phyloP scores from a whole-genome alignment of 345 rosid genomes.

The Triadica sebifera region DNA sequence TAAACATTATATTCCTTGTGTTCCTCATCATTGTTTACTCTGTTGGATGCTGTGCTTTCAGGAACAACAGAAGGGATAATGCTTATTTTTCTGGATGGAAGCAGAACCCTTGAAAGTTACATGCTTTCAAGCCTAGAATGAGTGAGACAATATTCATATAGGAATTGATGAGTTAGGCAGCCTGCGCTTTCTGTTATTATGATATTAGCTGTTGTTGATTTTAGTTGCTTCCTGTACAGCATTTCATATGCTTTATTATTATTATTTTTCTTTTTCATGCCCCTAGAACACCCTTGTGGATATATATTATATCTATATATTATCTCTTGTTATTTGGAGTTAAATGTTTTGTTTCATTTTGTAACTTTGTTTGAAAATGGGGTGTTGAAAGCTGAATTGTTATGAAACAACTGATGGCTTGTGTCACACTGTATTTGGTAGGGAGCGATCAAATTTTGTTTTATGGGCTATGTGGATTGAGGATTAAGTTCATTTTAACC shows the following conservation, averaged over 20 bases:
- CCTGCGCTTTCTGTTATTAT: background rate
- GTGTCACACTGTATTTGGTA: too few relatives aligned
- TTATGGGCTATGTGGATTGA: too few relatives aligned
- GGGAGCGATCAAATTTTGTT: too few relatives aligned
- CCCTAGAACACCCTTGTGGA: background rate
- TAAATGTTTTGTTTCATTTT: too few relatives aligned
- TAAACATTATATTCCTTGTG: constrained; percentile 67
- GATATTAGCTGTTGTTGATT: background rate
- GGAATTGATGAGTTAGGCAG: background rate
- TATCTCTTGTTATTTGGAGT: background rate
- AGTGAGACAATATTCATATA: background rate
- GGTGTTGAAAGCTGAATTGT: too few relatives aligned
- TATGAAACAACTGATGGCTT: too few relatives aligned
- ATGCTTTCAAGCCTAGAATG: background rate
- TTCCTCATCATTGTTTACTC: constrained; percentile 67
- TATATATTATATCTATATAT: background rate
- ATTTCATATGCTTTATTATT: background rate
- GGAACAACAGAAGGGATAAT: constrained; percentile 66
- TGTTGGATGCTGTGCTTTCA: constrained; percentile 80
- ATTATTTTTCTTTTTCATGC: background rate
- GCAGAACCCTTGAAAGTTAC: constrained; percentile 14
- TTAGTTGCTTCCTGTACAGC: constrained; percentile 11
- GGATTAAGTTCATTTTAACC: too few relatives aligned
- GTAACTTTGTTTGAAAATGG: too few relatives aligned
- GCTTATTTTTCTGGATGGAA: constrained; percentile 25